Conservation (phyloP, 495 filamentous ascomycete species). For the Pyronema domesticum region DNA sequence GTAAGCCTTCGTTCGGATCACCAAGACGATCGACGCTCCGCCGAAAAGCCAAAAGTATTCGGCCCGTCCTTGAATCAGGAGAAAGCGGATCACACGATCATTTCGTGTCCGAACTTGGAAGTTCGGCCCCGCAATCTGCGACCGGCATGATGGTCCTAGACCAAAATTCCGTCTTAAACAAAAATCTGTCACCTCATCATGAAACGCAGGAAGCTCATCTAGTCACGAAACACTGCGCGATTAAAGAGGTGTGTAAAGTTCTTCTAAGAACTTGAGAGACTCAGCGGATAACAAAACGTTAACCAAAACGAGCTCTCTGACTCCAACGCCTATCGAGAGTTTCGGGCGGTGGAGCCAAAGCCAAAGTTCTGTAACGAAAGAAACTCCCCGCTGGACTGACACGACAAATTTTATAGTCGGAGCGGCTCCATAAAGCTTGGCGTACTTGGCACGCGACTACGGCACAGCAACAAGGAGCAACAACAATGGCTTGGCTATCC, state of each 20-base stretch:
- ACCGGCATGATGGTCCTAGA: neutral
- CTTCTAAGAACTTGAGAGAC: constrained; percentile 18
- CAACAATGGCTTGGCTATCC: neutral
- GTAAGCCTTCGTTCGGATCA: too few relatives aligned
- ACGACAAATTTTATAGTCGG: neutral
- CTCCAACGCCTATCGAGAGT: constrained; percentile 4
- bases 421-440: neutral
- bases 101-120: too few relatives aligned
- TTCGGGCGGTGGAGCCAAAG: constrained; percentile 9
- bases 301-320: constrained; percentile 5
- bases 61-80: too few relatives aligned
- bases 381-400: neutral
- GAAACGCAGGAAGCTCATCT: constrained; percentile 22
- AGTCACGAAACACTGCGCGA: constrained; percentile 15
- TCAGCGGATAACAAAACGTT: constrained; percentile 18
- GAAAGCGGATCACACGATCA: too few relatives aligned
- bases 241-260: constrained; percentile 21
- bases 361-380: constrained; percentile 19
- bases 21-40: too few relatives aligned
- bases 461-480: neutral
- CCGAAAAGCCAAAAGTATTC: too few relatives aligned
- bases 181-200: constrained; percentile 19
- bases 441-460: neutral
- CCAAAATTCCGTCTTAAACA: neutral
- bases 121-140: too few relatives aligned